Conservation (phyloP, 257 asterid genomes). For the Cynanchum wilfordii region DNA sequence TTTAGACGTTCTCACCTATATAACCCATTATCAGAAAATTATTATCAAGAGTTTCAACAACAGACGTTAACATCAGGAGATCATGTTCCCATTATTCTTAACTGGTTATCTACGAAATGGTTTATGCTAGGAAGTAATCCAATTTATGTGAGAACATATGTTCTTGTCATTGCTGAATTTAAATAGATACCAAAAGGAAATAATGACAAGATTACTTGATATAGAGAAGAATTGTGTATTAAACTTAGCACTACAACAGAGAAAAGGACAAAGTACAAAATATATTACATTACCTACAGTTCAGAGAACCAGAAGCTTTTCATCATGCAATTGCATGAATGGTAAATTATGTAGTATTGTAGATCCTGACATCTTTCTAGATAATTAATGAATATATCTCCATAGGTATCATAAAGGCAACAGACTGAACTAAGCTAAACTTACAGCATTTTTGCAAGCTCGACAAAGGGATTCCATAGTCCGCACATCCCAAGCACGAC, state of each 20-base stretch:
- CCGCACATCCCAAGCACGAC: conserved; percentile 98
- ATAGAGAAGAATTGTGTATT: background rate
- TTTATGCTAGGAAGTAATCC: conserved; percentile 1
- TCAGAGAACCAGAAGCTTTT: background rate
- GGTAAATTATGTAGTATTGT: background rate
- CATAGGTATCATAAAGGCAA: background rate
- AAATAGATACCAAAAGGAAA: background rate
- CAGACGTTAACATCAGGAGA: background rate
- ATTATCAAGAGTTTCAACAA: background rate
- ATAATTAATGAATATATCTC: background rate
- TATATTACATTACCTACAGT: background rate
- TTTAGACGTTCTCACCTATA: conserved; percentile 86
- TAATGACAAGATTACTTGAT: background rate
- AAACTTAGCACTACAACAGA: background rate
- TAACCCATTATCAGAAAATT: background rate
- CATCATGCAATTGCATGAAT: background rate
- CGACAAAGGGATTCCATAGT: conserved; percentile 99
- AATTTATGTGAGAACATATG: background rate
- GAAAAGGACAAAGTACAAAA: background rate
- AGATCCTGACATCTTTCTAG: background rate
- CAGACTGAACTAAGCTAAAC: conserved; percentile 25
- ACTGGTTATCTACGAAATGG: background rate
- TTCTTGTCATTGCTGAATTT: background rate
- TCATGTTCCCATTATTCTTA: background rate
- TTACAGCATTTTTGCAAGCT: conserved; percentile 97